A percentile compares a stretch with the other conserved stretches of the same genome.
Evolutionary conservation across 1,284 basidiomycete genomes (phyloP).

Genomic region (Vanrija humicola): DNA sequence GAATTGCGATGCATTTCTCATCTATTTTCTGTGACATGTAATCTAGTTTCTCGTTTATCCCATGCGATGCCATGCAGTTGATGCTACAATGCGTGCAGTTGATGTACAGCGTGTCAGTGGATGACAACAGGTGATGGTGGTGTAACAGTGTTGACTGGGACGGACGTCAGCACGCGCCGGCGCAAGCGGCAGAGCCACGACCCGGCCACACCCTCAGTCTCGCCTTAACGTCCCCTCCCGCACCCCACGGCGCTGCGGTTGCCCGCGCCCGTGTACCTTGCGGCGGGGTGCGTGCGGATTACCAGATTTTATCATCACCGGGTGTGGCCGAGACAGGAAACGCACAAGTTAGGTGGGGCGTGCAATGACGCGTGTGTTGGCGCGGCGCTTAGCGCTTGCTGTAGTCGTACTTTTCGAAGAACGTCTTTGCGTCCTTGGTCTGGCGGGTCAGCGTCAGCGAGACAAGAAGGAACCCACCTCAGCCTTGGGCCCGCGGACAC

Average conservation of each 20-base stretch:
- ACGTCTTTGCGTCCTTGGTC: conserved; percentile 75
- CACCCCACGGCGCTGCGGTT: conserved; percentile 15
- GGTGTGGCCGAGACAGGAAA: conserved; percentile 4
- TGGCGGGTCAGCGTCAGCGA: conserved; percentile 14
- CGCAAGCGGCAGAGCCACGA: background rate
- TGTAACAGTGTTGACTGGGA: background rate
- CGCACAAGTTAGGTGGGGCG: too few species aligned
- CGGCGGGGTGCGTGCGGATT: conserved; percentile 33
- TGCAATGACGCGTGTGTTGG: too few species aligned
- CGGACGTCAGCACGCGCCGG: background rate
- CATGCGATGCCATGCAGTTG: background rate
- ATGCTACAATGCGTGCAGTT: background rate
- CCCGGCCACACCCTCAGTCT: conserved; percentile 25
- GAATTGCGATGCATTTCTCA: background rate
- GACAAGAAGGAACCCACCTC: conserved; percentile 52
- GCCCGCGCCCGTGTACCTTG: background rate
- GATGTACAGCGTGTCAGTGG: background rate
- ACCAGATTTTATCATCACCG: conserved; percentile 33
- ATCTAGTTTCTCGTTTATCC: background rate
- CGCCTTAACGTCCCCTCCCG: conserved; percentile 28
- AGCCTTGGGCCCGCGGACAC: conserved; percentile 65
- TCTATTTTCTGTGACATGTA: background rate
- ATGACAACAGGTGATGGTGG: background rate
- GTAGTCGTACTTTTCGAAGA: conserved; percentile 74
- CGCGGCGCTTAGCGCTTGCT: background rate